Base-by-base conservation (phyloP, 495 filamentous ascomycete genomes). In the Talaromyces adpressus region DNA sequence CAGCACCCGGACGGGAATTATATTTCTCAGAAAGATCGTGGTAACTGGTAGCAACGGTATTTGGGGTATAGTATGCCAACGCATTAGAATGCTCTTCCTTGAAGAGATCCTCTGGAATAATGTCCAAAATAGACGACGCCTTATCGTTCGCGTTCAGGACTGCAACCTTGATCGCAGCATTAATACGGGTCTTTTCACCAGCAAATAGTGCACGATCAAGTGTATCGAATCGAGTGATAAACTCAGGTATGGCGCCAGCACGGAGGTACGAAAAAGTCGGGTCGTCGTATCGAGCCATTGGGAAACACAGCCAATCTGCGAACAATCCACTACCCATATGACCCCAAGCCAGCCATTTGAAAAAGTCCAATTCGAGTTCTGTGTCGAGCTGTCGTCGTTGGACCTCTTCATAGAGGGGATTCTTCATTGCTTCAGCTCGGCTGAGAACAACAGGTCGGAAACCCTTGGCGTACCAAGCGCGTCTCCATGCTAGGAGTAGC, bases 391-490 rank as follows among this genome's bases (percentile, higher is more conserved):
- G 72, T 32, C 60, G 60, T 58, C 91, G 73, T 58, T 81, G 77
- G 6, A 62, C 41, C 20, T 71, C 59, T 68, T 89, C 81, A 69
- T 93, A 96, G 9, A 91, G 70, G 0, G 88, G 89, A 67, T 96
- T 92, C 66, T 89, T 88, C 84, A 89, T 89, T 9, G 93, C 93
- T 70, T 98, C 94, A 11, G 84, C 87, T 25, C 84, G 82, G 27
- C 89, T 86, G 62, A 98, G 75, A 49, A 98, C 87, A 12, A 94
- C 81, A 1, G 94, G 94, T 59, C 81, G 86, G 71, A 98, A 97
- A 6, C 94, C 94, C 66, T 93, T 83, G 12, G 92, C 92, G 87
- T 90, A 97, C 90, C 92, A 97, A 7, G 93, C 94, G 59, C 92
- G 81, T 61, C 92, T 84, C 94, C 94, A 98, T 61, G 89, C 84